Percentiles rank a stretch among this genome's conserved stretches.
Conservation (phyloP, 106 monocot species). For the Alisma plantagoaquatica region DNA sequence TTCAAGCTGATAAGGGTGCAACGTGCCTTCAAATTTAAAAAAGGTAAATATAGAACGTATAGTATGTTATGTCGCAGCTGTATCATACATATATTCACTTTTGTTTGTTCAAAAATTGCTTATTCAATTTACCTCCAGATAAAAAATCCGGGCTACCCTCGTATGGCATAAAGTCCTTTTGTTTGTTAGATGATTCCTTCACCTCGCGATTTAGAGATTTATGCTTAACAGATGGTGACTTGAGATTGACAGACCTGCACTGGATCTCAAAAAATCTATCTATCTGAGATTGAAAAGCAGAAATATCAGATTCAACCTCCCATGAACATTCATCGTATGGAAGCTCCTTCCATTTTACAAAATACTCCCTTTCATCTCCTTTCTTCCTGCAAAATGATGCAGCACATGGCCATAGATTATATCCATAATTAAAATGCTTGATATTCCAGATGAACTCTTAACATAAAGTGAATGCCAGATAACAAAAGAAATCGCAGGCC, state of each 20-base stretch:
- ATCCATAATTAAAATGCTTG: too few relatives aligned
- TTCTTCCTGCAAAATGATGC: slow-evolving; percentile 53
- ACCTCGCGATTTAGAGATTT: slow-evolving; percentile 30
- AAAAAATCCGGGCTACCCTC: slow-evolving; percentile 73
- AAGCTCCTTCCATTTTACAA: slow-evolving; percentile 98
- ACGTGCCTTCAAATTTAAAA: slow-evolving; percentile 36
- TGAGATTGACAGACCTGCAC: slow-evolving; percentile 40
- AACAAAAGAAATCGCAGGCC: not conserved
- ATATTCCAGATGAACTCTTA: not conserved
- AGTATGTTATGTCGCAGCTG: too few relatives aligned
- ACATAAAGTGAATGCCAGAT: not conserved
- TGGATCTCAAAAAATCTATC: slow-evolving; percentile 58
- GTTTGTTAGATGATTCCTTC: slow-evolving; percentile 36
- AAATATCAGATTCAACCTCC: slow-evolving; percentile 80
- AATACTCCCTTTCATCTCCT: slow-evolving; percentile 59
- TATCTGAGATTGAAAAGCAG: slow-evolving; percentile 74
- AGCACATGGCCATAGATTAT: too few relatives aligned
- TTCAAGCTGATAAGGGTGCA: slow-evolving; percentile 98
- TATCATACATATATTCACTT: too few relatives aligned
- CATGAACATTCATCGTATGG: slow-evolving; percentile 90
- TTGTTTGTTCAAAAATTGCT: too few relatives aligned
- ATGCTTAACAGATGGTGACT: slow-evolving; percentile 33
- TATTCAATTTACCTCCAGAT: slow-evolving; percentile 71
- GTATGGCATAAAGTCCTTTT: slow-evolving; percentile 52
- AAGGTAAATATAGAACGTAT: too few relatives aligned